A percentile compares a stretch with the other conserved stretches of the same genome.
Conservation (phyloP, 257 asterid genomes). For the Gentiana macrophylla region DNA sequence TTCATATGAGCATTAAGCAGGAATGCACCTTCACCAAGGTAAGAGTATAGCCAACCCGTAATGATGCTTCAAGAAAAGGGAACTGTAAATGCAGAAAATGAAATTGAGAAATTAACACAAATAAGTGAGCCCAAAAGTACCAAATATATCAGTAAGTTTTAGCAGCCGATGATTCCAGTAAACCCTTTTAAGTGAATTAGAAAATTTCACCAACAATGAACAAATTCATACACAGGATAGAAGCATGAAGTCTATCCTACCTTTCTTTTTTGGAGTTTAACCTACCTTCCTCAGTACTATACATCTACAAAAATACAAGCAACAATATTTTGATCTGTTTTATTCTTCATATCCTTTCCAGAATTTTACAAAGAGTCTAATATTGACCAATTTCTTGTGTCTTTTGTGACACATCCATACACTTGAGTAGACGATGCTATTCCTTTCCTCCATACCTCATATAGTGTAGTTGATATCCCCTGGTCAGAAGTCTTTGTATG, state of each 20-base stretch:
- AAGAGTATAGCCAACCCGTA: constrained; percentile 96
- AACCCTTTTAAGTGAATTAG: neutral
- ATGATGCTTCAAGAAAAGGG: constrained; percentile 92
- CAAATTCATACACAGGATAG: neutral
- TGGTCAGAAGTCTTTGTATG: no score
- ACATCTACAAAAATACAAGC: no score
- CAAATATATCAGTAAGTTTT: neutral
- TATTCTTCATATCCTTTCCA: no score
- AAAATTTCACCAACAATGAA: constrained; percentile 10
- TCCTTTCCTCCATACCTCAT: no score
- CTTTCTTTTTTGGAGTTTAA: neutral
- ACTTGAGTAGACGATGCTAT: no score
- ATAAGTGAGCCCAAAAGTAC: neutral
- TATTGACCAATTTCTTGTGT: no score
- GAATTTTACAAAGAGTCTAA: no score
- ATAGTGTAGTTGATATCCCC: no score
- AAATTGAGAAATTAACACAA: constrained; percentile 9
- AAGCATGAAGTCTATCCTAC: constrained; percentile 7
- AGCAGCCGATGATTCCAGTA: neutral
- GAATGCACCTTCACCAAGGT: constrained; percentile 79
- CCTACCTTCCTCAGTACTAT: no score
- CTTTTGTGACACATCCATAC: no score
- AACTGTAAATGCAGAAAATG: constrained; percentile 40
- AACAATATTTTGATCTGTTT: no score
- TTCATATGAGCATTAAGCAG: constrained; percentile 15